Conservation (phyloP, 2,329 filamentous ascomycete species). For the Cytospora piceicola region DNA sequence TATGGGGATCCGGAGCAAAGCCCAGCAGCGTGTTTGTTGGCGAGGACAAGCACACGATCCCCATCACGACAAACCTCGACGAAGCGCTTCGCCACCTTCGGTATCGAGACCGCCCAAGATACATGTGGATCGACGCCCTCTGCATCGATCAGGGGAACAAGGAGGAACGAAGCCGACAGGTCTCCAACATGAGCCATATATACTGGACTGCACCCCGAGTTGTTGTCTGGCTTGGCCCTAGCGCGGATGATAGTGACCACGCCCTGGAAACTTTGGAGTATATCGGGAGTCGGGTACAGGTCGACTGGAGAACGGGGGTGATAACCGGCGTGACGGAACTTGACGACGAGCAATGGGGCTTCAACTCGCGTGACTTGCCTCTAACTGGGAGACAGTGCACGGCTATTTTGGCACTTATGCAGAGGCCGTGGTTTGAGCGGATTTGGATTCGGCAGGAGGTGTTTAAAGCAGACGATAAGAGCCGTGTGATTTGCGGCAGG, state of each 20-base stretch:
- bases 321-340: background rate
- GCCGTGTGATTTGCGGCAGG: background rate
- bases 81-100: slow-evolving; percentile 3
- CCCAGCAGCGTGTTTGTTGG: background rate
- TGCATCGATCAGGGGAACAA: slow-evolving; percentile 14
- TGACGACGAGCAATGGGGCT: background rate
- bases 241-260: background rate
- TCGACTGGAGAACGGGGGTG: background rate
- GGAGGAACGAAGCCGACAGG: slow-evolving; percentile 1
- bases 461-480: slow-evolving; percentile 18
- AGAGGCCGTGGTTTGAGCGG: slow-evolving; percentile 25
- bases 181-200: slow-evolving; percentile 9
- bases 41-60: background rate
- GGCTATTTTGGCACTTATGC: background rate
- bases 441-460: slow-evolving; percentile 35
- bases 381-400: background rate
- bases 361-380: background rate
- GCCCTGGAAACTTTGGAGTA: background rate
- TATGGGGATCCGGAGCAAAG: background rate
- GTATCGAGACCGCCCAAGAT: background rate
- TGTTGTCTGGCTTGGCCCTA: slow-evolving; percentile 11
- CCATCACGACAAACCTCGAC: background rate
- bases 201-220: slow-evolving; percentile 5
- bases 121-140: slow-evolving; percentile 17
- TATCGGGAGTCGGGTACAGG: background rate